These are phyloP conservation scores for Penicillium simplicissimum DNA, from an alignment of 495 filamentous ascomycete genomes.

Conservation along the genomic window DNA sequence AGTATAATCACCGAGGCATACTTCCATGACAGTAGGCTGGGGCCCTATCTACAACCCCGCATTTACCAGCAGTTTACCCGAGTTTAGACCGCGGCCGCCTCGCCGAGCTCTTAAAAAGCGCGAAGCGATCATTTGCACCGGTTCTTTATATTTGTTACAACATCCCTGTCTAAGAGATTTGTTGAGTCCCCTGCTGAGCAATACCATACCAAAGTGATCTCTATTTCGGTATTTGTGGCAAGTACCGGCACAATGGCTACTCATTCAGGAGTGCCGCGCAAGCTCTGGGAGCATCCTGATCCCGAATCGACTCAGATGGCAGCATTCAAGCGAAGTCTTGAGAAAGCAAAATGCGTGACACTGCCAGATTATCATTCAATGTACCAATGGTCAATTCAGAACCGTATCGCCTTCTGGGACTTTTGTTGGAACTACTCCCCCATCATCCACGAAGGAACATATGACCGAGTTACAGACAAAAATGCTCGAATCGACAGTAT, in stretches of 20 bases:
- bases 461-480: constrained; percentile 14
- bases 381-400: constrained; percentile 15
- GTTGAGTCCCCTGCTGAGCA: neutral
- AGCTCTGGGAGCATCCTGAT: constrained; percentile 12
- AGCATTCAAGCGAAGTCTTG: constrained; percentile 6
- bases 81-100: neutral
- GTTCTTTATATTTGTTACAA: neutral
- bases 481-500: constrained; percentile 19
- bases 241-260: constrained; percentile 2
- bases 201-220: neutral
- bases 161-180: neutral
- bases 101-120: neutral
- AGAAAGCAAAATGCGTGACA: neutral
- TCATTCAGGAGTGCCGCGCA: constrained; percentile 6
- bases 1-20: neutral
- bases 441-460: constrained; percentile 18
- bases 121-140: neutral
- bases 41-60: neutral
- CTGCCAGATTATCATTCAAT: constrained; percentile 10
- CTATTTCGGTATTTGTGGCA: neutral
- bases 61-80: constrained; percentile 5
- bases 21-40: neutral
- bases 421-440: constrained; percentile 23
- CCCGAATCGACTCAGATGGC: constrained; percentile 9
- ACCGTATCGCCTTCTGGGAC: constrained; percentile 17